Evolutionary conservation across 352 stramenopile species (phyloP).

Genomic region (Phytophthora capsici): DNA sequence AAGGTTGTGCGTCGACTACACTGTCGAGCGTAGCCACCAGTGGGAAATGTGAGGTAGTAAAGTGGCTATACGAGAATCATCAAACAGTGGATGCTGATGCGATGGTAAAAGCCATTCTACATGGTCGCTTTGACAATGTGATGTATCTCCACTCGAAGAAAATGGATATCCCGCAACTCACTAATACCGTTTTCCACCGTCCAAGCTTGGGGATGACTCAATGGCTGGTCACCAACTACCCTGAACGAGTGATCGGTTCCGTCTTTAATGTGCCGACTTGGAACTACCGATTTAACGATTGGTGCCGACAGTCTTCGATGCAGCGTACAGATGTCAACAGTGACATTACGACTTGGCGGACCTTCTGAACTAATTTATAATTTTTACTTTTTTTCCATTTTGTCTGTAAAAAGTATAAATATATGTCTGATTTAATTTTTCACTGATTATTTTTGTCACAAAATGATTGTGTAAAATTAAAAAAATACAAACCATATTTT

Average conservation of each 20-base stretch:
- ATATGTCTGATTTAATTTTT: too few relatives aligned
- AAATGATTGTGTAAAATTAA: not conserved
- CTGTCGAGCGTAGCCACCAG: constrained; percentile 15
- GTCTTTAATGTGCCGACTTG: constrained; percentile 26
- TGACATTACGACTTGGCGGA: constrained; percentile 18
- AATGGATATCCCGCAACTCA: constrained; percentile 4
- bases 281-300: constrained; percentile 33
- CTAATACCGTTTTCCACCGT: constrained; percentile 5
- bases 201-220: constrained; percentile 16
- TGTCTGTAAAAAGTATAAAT: too few relatives aligned
- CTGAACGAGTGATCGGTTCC: constrained; percentile 5
- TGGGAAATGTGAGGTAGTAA: constrained; percentile 12
- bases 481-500: too few relatives aligned
- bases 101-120: constrained; percentile 18
- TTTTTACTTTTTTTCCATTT: constrained; percentile 2
- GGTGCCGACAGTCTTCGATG: constrained; percentile 23
- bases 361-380: too few relatives aligned
- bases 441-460: too few relatives aligned
- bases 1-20: constrained; percentile 17
- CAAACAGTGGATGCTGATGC: constrained; percentile 15
- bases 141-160: constrained; percentile 24
- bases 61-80: constrained; percentile 28
- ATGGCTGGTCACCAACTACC: constrained; percentile 24
- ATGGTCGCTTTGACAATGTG: constrained; percentile 23
- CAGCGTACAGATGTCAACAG: constrained; percentile 7